Base-by-base conservation (phyloP, 2,329 filamentous ascomycete species). In the Monosporascus sp. region DNA sequence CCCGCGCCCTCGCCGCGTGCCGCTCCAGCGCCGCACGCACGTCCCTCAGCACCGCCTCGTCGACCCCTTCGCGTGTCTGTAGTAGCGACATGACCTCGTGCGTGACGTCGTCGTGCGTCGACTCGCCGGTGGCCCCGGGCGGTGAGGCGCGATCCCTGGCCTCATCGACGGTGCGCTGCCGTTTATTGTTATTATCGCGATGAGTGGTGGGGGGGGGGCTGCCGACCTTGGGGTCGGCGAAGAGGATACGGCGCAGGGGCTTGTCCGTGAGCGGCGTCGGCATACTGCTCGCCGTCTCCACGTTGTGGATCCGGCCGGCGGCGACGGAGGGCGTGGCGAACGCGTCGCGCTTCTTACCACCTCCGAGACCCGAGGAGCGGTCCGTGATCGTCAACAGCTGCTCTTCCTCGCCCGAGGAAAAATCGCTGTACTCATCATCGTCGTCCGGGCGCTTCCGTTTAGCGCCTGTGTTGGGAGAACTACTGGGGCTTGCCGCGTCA, bases 1-100 rank as follows among this genome's bases (percentile, higher is more conserved):
- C 88, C 60, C 79, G 81, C 0, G 78, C 75, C 49, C 76, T 78
- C 49, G 84, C 69, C 17, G 81, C 79, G 58, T 88, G 77, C 45
- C 71, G 78, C 37, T 77, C 73, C 35, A 89, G 71, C 7, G 81
- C 60, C 24, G 58, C 54, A 1, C 68, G 66, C 2, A 87, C 65
- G 22, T 64, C 68, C 2, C 59, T 53, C 5, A 73, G 66, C 1
- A 72, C 69, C 0, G 62, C 54, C 1, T 66, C 62, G 22, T 72
- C 68, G 17, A 84, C 6, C 27, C 27, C 57, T 8, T 68, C 61
- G 52, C 76, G 70, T 43, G 66, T 69, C 15, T 67, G 66, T 1
- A 87, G 72, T 5, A 85, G 62, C 1, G 62, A 58, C 67, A 84
- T 72, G 41, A 85, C 71, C 48, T 81, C 72, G 4, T 70, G 63